Base-by-base conservation (phyloP, 176 grass and related monocot genomes). In the Chrysopogon serrulatus region DNA sequence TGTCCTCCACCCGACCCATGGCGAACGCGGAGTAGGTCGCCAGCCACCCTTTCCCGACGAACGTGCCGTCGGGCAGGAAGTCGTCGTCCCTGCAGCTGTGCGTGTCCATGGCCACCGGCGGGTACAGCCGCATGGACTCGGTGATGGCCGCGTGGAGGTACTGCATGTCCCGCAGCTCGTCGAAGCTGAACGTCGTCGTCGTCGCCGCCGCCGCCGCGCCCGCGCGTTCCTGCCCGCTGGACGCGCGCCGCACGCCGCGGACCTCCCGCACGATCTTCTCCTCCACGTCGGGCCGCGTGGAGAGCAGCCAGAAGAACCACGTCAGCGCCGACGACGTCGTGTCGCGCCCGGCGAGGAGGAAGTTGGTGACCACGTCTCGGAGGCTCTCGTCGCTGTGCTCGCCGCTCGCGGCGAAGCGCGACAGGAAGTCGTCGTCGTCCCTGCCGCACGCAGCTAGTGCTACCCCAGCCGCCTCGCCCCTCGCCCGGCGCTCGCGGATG, bases 221-320 rank as follows among this genome's bases (percentile, higher is more conserved):
- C 19, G n/a, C 54, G 23, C 3, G 1, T 57, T 24, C 51, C 8
- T 54, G 51, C 2, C 1, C 17, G 48, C 5, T 11, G 4, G 63
- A 65, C 62, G 15, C 30, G 31, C 32, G 63, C 21, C 32, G 65
- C 18, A 67, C 65, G 3, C 33, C 65, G 33, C 33, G 33, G 33
- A 67, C 18, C 65, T 67, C 65, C 33, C 65, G 65, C 65, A 69
- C 66, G 66, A 69, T 69, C 21, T 23, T 41, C 19, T 41, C 85
- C 62, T 94, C 88, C 8, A 77, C 54, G 39, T 79, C 61, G 4
- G 23, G 79, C 34, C 4, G 27, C 36, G 62, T 88, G 86, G 83
- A 78, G 61, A 91, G 34, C 21, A 83, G 78, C 87, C 87, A 94
- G 82, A 96, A 96, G 88, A 96, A 90, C 88, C 88, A 93, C 0